Base-by-base conservation (phyloP, 2,329 filamentous ascomycete species). In the Ustulina deusta region DNA sequence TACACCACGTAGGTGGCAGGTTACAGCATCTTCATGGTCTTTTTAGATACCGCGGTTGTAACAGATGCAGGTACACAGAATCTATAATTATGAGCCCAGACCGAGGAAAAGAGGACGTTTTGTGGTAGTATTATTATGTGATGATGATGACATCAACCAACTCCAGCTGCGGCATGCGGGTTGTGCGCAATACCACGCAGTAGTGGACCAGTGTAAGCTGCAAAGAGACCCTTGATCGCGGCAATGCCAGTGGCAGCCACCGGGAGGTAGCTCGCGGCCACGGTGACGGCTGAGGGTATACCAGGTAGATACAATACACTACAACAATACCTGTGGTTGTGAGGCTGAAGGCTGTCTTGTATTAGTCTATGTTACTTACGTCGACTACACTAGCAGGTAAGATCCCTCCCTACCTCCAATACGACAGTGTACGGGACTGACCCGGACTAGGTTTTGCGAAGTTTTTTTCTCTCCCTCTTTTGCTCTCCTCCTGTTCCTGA, bases 121-220 rank as follows among this genome's bases (percentile, higher is more conserved):
- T 49, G n/a, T 57, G 27, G 51, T 66, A 36, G 57, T 60, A 64
- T 65, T 60, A 64, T 65, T 65, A 58, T 62, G 55, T 61, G 62
- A 63, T 56, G 56, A 70, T 65, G 65, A 70, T 69, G 66, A 69
- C 66, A 69, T 69, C 63, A 63, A 65, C 58, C 57, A 62, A 32
- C 44, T 48, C 32, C 27, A 25, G 57, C 17, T 62, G 64, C 51
- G 56, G 56, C 40, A 61, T 44, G 48, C 32, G 32, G 7, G 40
- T 52, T 15, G 51, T 52, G 46, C 49, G 42, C 60, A 57, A 54
- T 62, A 59, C 54, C 36, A 56, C 48, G 56, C 36, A 25, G 49
- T 48, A 55, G 55, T 46, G 56, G 49, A 59, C 48, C 48, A 51
- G 27, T 29, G 60, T 54, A 59, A 65, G 66, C 52, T 62, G 66